These are phyloP conservation scores for Oryza glumipatula DNA, from an alignment of 176 grass and related monocot species.

Conservation along the genomic window DNA sequence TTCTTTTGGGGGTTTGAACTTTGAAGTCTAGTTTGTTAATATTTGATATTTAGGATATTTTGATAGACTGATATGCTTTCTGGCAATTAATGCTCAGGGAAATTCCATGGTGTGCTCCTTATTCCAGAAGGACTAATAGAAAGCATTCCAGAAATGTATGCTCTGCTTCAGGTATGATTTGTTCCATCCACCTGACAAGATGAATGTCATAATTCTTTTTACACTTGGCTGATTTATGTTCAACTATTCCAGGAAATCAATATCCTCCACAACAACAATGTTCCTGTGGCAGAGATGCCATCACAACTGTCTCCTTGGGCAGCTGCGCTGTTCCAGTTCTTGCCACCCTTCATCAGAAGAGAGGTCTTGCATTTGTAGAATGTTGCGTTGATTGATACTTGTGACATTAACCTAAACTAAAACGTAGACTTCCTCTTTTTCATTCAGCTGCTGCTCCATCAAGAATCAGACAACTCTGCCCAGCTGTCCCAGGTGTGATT, in stretches of 20 bases:
- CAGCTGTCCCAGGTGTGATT: slow-evolving; percentile 71
- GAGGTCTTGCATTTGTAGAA: slow-evolving; percentile 50
- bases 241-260: slow-evolving; percentile 65
- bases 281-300: slow-evolving; percentile 58
- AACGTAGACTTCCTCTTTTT: slow-evolving; percentile 5
- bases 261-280: slow-evolving; percentile 64
- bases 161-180: slow-evolving; percentile 69
- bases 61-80: background rate
- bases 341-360: slow-evolving; percentile 72
- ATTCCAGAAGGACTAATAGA: slow-evolving; percentile 78
- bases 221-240: slow-evolving; percentile 21
- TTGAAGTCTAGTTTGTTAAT: background rate
- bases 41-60: background rate
- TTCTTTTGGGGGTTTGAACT: background rate
- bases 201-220: background rate
- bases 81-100: slow-evolving; percentile 49
- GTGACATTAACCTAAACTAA: slow-evolving; percentile 4
- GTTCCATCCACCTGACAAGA: background rate
- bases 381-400: slow-evolving; percentile 14
- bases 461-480: slow-evolving; percentile 77
- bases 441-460: slow-evolving; percentile 66
- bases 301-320: slow-evolving; percentile 68
- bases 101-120: slow-evolving; percentile 75
- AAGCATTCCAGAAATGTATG: slow-evolving; percentile 81
- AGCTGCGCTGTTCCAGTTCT: slow-evolving; percentile 63